Evolutionary conservation across 345 rosid species (phyloP).

Genomic region (Aethionema arabicum): DNA sequence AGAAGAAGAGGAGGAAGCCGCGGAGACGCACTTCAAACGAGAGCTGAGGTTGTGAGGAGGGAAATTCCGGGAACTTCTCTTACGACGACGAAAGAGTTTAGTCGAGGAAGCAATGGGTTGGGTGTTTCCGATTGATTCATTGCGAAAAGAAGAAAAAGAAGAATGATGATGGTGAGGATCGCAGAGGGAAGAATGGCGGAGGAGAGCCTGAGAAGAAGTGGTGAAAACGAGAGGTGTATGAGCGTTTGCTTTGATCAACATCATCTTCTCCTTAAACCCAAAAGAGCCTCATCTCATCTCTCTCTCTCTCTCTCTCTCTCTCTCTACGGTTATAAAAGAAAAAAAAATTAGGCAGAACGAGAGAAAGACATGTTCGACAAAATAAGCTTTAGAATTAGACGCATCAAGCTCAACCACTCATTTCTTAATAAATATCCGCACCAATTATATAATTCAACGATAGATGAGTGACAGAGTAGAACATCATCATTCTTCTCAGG

Average conservation of each 20-base stretch:
- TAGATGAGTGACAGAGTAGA: no score
- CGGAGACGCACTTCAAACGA: conserved; percentile 21
- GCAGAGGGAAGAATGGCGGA: conserved; percentile 20
- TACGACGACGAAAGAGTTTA: conserved; percentile 10
- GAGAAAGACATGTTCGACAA: neutral
- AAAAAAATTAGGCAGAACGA: neutral
- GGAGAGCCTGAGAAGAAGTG: conserved; percentile 20
- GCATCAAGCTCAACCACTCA: no score
- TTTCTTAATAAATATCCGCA: no score
- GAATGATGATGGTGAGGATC: neutral
- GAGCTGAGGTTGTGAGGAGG: neutral
- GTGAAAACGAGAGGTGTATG: conserved; percentile 25
- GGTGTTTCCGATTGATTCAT: neutral
- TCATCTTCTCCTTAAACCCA: conserved; percentile 20
- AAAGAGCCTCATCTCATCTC: neutral
- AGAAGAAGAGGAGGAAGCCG: conserved; percentile 24
- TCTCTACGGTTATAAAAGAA: neutral
- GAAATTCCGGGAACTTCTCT: neutral
- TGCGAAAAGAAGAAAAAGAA: conserved; percentile 22
- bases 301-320: neutral
- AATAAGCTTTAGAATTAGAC: no score
- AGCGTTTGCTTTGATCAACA: neutral
- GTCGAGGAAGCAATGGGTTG: neutral
- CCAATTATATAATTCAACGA: no score
- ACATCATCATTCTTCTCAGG: no score